Evolutionary conservation across 2,329 filamentous ascomycete species (phyloP).

Genomic region (Colletotrichum camelliae): DNA sequence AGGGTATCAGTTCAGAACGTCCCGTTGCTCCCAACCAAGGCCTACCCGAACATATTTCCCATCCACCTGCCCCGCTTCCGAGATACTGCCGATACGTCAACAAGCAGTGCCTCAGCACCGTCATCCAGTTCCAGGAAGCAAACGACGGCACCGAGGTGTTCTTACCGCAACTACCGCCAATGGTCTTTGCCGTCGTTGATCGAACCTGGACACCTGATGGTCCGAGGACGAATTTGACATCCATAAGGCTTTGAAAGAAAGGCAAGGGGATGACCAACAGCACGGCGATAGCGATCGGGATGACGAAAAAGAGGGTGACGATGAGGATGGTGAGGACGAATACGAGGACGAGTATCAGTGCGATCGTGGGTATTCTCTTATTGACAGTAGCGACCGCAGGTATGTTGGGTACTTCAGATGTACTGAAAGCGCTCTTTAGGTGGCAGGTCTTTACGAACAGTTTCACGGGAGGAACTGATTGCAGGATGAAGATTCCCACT

Average conservation of each 20-base stretch:
- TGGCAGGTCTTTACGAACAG: neutral
- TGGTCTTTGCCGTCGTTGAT: neutral
- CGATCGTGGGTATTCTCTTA: neutral
- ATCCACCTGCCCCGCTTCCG: neutral
- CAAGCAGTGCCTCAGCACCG: neutral
- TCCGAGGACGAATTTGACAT: neutral
- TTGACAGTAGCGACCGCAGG: neutral
- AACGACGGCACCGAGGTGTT: neutral
- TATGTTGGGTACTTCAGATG: neutral
- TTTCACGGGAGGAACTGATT: neutral
- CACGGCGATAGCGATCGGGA: neutral
- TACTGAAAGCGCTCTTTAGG: neutral
- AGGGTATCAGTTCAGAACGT: neutral
- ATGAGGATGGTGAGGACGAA: neutral
- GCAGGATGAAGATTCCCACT: neutral
- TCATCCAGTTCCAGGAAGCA: neutral
- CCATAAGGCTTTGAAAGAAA: neutral
- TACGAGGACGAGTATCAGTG: neutral
- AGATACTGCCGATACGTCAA: neutral
- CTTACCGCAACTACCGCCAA: neutral
- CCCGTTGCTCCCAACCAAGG: neutral
- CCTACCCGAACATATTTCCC: neutral
- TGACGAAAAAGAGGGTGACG: neutral
- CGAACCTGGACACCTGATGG: neutral
- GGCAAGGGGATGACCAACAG: neutral